Evolutionary conservation across 2,329 filamentous ascomycete species (phyloP).

Genomic region (Colletotrichum lindemuthianum): DNA sequence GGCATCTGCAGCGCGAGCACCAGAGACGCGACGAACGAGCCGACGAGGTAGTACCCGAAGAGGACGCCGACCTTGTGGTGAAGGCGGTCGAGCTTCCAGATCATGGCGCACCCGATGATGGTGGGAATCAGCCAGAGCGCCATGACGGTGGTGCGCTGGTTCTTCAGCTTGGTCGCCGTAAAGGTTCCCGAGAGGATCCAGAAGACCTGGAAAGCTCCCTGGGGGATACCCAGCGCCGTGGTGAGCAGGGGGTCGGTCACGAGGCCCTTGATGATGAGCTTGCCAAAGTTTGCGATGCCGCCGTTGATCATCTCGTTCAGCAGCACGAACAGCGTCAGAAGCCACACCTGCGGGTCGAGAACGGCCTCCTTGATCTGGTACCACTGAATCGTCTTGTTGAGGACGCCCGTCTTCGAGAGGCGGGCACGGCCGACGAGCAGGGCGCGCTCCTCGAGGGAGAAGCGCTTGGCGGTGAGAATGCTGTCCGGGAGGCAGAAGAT

Average conservation of each 20-base stretch:
- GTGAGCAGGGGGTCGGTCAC: slow-evolving; percentile 50
- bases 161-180: slow-evolving; percentile 60
- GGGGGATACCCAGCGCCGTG: slow-evolving; percentile 63
- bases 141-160: slow-evolving; percentile 63
- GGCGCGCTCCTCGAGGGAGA: slow-evolving; percentile 64
- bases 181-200: slow-evolving; percentile 63
- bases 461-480: slow-evolving; percentile 69
- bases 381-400: slow-evolving; percentile 58
- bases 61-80: slow-evolving; percentile 57
- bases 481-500: slow-evolving; percentile 70
- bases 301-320: slow-evolving; percentile 56
- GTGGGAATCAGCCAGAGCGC: slow-evolving; percentile 61
- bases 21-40: slow-evolving; percentile 60
- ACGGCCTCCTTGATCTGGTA: slow-evolving; percentile 59
- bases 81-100: slow-evolving; percentile 58
- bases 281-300: slow-evolving; percentile 51
- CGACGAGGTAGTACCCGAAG: slow-evolving; percentile 61
- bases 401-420: slow-evolving; percentile 58
- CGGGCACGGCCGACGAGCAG: slow-evolving; percentile 64
- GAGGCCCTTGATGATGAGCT: slow-evolving; percentile 46
- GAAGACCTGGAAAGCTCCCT: slow-evolving; percentile 63
- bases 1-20: slow-evolving; percentile 65
- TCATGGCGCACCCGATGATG: slow-evolving; percentile 56
- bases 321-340: slow-evolving; percentile 63
- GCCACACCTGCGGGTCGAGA: slow-evolving; percentile 67